Evolutionary conservation across 306 rosid genomes (phyloP).

Genomic region (Psophocarpus tetragonolobus): DNA sequence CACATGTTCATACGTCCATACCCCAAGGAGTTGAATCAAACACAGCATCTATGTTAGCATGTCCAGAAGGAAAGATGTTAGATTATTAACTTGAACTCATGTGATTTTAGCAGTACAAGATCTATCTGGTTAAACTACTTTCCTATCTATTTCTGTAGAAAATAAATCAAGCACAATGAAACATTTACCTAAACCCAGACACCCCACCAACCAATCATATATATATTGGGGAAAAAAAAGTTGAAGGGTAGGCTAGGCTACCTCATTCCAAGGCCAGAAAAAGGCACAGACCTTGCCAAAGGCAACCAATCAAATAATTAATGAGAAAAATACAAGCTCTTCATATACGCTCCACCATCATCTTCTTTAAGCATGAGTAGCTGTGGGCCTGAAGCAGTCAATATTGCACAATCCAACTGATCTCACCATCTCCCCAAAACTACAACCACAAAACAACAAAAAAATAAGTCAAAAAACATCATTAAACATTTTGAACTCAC

Average conservation of each 20-base stretch:
- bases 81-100: neutral
- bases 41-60: slow-evolving; percentile 1
- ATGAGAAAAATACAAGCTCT: slow-evolving; percentile 18
- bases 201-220: slow-evolving; percentile 12
- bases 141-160: slow-evolving; percentile 14
- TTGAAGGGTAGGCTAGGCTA: neutral
- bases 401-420: slow-evolving; percentile 32
- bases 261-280: slow-evolving; percentile 23
- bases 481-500: neutral
- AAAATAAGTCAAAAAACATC: slow-evolving; percentile 12
- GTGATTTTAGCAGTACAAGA: neutral
- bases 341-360: neutral
- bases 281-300: slow-evolving; percentile 6
- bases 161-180: slow-evolving; percentile 2
- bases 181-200: slow-evolving; percentile 5
- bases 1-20: neutral
- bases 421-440: slow-evolving; percentile 36
- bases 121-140: neutral
- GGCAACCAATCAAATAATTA: slow-evolving; percentile 21
- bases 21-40: neutral
- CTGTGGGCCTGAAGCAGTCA: slow-evolving; percentile 31
- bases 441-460: slow-evolving; percentile 17
- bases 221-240: neutral
- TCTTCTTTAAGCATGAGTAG: slow-evolving; percentile 21
- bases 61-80: neutral